Conservation (phyloP, 352 stramenopile genomes). For the Phytophthora foliorum region DNA sequence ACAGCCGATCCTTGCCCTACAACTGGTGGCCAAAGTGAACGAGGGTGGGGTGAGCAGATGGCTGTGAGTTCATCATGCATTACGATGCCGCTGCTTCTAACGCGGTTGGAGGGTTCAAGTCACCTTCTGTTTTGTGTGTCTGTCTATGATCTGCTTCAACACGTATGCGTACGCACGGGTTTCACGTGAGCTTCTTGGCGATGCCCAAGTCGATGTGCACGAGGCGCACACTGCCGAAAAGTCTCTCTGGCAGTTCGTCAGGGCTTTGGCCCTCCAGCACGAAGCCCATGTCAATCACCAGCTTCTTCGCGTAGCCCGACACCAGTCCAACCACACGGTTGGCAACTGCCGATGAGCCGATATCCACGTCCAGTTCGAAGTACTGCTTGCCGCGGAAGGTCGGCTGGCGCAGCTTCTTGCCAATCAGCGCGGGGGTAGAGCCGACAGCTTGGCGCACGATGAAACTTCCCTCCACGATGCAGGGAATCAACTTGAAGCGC, state of each 20-base stretch:
- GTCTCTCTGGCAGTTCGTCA: conserved; percentile 76
- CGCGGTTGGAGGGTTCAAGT: conserved; percentile 3
- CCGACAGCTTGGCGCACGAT: conserved; percentile 85
- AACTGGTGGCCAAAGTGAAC: conserved; percentile 4
- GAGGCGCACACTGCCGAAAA: conserved; percentile 71
- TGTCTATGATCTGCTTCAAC: conserved; percentile 34
- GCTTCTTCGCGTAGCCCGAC: conserved; percentile 79
- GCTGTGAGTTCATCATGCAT: conserved; percentile 18
- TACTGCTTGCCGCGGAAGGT: conserved; percentile 72
- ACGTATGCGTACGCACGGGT: not conserved
- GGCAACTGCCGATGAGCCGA: conserved; percentile 74
- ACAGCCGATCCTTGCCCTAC: conserved; percentile 14
- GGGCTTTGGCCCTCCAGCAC: conserved; percentile 69
- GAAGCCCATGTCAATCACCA: conserved; percentile 88
- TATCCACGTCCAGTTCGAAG: conserved; percentile 84
- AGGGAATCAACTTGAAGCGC: conserved; percentile 86
- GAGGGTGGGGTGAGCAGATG: conserved; percentile 8
- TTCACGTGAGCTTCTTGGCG: conserved; percentile 46
- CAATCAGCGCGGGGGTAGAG: conserved; percentile 74
- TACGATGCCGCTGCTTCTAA: conserved; percentile 30
- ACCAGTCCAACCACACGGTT: conserved; percentile 82
- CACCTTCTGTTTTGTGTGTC: conserved; percentile 19
- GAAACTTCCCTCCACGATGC: conserved; percentile 83
- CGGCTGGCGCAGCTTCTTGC: conserved; percentile 81
- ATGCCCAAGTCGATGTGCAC: conserved; percentile 73